A percentile compares a stretch with the other conserved stretches of the same genome.
Conservation (phyloP, 108 stramenopile species). For the Stephanodiscus triporus region DNA sequence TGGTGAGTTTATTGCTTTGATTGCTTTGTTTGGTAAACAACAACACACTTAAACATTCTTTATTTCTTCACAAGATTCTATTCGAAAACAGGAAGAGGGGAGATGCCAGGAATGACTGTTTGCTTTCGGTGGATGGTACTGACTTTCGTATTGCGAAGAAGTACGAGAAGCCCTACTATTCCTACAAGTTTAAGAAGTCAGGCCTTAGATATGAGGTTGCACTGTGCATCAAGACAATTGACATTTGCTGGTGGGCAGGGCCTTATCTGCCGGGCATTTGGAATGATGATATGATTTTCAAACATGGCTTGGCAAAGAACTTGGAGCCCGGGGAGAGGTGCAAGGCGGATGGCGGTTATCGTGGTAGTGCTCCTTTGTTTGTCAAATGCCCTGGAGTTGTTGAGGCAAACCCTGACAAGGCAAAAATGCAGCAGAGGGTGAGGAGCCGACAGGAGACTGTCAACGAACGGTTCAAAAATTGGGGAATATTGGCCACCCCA, state of each 20-base stretch:
- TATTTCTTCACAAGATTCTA: slow-evolving; percentile 10
- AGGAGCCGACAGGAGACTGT: slow-evolving; percentile 40
- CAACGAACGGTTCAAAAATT: slow-evolving; percentile 46
- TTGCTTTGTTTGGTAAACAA: neutral
- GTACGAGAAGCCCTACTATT: slow-evolving; percentile 5
- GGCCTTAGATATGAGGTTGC: slow-evolving; percentile 42
- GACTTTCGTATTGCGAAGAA: slow-evolving; percentile 21
- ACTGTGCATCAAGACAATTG: slow-evolving; percentile 17
- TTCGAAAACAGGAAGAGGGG: slow-evolving; percentile 12
- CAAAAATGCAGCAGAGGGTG: slow-evolving; percentile 1
- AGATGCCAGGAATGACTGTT: neutral
- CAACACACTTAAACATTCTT: neutral
- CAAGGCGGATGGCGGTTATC: slow-evolving; percentile 41
- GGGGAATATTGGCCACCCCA: neutral
- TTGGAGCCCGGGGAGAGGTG: slow-evolving; percentile 22
- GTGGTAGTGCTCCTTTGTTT: slow-evolving; percentile 9
- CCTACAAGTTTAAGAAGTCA: slow-evolving; percentile 26
- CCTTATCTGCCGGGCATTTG: slow-evolving; percentile 28
- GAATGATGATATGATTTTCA: slow-evolving; percentile 37
- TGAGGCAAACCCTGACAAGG: neutral
- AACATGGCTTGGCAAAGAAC: neutral
- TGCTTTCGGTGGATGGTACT: slow-evolving; percentile 14
- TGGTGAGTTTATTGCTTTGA: slow-evolving; percentile 5
- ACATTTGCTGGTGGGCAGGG: slow-evolving; percentile 39
- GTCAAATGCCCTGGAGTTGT: slow-evolving; percentile 16